Conservation (phyloP, 1,139 yeast genomes). For the Yamadazyma taylorii region DNA sequence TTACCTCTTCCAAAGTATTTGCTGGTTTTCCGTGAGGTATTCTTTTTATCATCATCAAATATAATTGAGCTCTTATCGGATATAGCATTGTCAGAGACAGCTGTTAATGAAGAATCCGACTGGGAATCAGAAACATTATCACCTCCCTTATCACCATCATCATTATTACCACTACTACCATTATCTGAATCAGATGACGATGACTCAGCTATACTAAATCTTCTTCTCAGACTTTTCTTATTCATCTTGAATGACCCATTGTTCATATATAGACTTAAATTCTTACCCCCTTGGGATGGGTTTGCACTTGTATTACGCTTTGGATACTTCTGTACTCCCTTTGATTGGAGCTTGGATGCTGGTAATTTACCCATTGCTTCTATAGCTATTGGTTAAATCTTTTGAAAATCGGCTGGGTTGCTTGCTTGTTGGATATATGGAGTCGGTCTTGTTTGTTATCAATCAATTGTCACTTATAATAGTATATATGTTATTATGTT, state of each 20-base stretch:
- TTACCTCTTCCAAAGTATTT: constrained; percentile 12
- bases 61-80: constrained; percentile 17
- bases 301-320: constrained; percentile 3
- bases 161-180: constrained; percentile 15
- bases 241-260: constrained; percentile 10
- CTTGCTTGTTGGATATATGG: too few species aligned
- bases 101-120: constrained; percentile 42
- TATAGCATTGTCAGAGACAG: constrained; percentile 35
- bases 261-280: constrained; percentile 27
- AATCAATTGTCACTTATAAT: too few species aligned
- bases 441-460: too few species aligned
- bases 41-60: constrained; percentile 6
- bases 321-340: constrained; percentile 4
- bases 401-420: too few species aligned
- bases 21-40: constrained; percentile 6
- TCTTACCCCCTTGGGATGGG: constrained; percentile 33
- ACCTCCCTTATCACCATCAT: constrained; percentile 10
- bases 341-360: constrained; percentile 3
- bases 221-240: constrained; percentile 17
- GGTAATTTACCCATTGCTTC: constrained; percentile 12
- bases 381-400: too few species aligned
- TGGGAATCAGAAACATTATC: constrained; percentile 18
- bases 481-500: not conserved
- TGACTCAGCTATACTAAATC: constrained; percentile 47
- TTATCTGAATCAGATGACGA: constrained; percentile 31